phyloP scores from a whole-genome alignment of 2,329 filamentous ascomycete species.

The Paraconiothyrium sp. region DNA sequence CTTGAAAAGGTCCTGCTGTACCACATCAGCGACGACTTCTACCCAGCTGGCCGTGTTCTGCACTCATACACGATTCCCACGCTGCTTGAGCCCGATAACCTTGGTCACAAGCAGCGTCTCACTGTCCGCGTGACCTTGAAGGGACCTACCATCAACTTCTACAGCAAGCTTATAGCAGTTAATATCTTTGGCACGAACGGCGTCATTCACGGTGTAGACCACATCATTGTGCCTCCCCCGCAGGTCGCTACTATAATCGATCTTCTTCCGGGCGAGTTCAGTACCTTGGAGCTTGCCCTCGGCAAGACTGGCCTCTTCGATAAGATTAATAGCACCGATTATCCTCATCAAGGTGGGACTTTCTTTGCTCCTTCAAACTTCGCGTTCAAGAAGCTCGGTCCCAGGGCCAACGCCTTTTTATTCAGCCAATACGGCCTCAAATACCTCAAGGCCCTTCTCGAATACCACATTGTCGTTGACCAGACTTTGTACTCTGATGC shows the following conservation, averaged over 20 bases:
- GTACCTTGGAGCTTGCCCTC: constrained; percentile 78
- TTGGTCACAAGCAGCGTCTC: constrained; percentile 71
- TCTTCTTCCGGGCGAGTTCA: constrained; percentile 75
- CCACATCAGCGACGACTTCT: constrained; percentile 75
- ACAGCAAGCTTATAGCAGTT: constrained; percentile 72
- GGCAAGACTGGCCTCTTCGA: constrained; percentile 76
- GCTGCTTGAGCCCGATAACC: constrained; percentile 67
- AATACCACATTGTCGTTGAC: constrained; percentile 80
- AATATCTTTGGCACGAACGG: constrained; percentile 82
- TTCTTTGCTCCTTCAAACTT: constrained; percentile 83
- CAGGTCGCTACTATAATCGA: constrained; percentile 70
- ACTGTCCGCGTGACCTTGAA: constrained; percentile 70
- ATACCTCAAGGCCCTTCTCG: constrained; percentile 79
- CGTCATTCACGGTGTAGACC: constrained; percentile 79
- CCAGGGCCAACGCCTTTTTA: constrained; percentile 80
- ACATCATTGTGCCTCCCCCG: constrained; percentile 79
- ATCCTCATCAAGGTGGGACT: constrained; percentile 70
- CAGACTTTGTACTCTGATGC: constrained; percentile 85
- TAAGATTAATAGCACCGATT: constrained; percentile 62
- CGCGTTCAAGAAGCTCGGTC: constrained; percentile 81
- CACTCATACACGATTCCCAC: constrained; percentile 79
- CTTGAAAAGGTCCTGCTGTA: constrained; percentile 77
- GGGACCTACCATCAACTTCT: constrained; percentile 79
- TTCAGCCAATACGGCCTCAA: constrained; percentile 79
- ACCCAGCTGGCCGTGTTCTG: constrained; percentile 73